Evolutionary conservation across 2,329 filamentous ascomycete genomes (phyloP).

Genomic region (Botryotinia narcissicola): DNA sequence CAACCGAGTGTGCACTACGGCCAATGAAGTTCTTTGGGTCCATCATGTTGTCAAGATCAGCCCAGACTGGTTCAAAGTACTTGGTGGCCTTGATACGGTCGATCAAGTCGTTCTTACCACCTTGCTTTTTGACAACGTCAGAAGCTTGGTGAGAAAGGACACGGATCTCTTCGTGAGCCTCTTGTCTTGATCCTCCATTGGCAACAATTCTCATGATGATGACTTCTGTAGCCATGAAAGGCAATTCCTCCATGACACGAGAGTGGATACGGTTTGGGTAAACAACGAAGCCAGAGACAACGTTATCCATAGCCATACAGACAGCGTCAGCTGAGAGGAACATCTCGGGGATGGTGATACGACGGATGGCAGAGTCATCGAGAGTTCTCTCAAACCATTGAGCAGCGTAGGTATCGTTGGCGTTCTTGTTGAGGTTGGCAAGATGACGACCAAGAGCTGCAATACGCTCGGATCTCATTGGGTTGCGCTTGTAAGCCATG

Average conservation of each 20-base stretch:
- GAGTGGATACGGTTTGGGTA: slow-evolving; percentile 71
- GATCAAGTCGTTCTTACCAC: slow-evolving; percentile 70
- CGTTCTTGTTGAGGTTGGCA: slow-evolving; percentile 37
- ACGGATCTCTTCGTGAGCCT: slow-evolving; percentile 83
- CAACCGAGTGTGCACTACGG: slow-evolving; percentile 52
- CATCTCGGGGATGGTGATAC: slow-evolving; percentile 63
- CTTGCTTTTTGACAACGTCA: slow-evolving; percentile 69
- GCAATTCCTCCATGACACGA: slow-evolving; percentile 71
- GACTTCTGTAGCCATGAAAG: slow-evolving; percentile 76
- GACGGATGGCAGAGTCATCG: slow-evolving; percentile 67
- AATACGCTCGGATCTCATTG: slow-evolving; percentile 51
- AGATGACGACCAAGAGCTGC: slow-evolving; percentile 48
- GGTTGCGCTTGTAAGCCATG: slow-evolving; percentile 51
- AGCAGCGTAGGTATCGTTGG: slow-evolving; percentile 61
- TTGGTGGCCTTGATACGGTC: slow-evolving; percentile 68
- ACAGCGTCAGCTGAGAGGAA: slow-evolving; percentile 69
- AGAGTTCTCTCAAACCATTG: slow-evolving; percentile 69
- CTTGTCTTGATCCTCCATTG: slow-evolving; percentile 70
- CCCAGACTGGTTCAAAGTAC: slow-evolving; percentile 74
- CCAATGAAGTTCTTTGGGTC: slow-evolving; percentile 61
- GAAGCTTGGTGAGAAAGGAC: slow-evolving; percentile 77
- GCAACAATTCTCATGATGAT: slow-evolving; percentile 78
- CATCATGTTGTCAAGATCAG: slow-evolving; percentile 65
- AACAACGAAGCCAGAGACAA: slow-evolving; percentile 66
- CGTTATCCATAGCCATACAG: slow-evolving; percentile 65